These are phyloP conservation scores for Casuarina cunninghamiana DNA, from an alignment of 306 rosid species.

Conservation along the genomic window DNA sequence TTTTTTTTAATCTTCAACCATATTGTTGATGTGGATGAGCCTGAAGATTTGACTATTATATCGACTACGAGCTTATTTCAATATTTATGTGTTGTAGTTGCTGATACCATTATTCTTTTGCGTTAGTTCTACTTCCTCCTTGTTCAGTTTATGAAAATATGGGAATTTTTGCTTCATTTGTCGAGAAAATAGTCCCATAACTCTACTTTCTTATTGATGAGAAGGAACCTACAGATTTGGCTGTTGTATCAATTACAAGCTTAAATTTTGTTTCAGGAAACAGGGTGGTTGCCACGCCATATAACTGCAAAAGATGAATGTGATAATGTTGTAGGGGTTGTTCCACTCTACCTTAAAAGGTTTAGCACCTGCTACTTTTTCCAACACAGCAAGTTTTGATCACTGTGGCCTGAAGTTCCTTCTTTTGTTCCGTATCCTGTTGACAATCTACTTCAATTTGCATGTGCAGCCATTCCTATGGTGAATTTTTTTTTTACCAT, in stretches of 20 bases:
- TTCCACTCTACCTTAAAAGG: conserved; percentile 89
- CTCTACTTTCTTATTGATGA: not conserved
- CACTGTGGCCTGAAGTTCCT: not conserved
- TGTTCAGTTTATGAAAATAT: not conserved
- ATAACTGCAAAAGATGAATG: conserved; percentile 63
- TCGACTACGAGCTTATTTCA: too few species aligned
- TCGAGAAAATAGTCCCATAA: not conserved
- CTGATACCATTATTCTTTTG: not conserved
- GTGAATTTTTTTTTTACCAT: conserved; percentile 96
- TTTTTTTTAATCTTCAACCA: not conserved
- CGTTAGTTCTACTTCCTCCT: not conserved
- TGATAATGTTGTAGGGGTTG: conserved; percentile 52
- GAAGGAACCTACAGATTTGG: not conserved
- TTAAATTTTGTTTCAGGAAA: conserved; percentile 47
- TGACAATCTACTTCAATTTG: conserved; percentile 21
- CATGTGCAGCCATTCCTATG: conserved; percentile 78
- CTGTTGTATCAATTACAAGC: not conserved
- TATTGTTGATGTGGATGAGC: not conserved
- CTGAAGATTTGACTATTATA: not conserved
- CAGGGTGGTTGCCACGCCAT: conserved; percentile 87
- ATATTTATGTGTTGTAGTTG: not conserved
- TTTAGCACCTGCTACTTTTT: conserved; percentile 27
- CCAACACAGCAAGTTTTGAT: conserved; percentile 4
- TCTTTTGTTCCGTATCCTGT: not conserved
- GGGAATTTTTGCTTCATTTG: not conserved